These are phyloP conservation scores for Ceratobasidium papillatum DNA, from an alignment of 1,284 basidiomycete species.

Conservation along the genomic window DNA sequence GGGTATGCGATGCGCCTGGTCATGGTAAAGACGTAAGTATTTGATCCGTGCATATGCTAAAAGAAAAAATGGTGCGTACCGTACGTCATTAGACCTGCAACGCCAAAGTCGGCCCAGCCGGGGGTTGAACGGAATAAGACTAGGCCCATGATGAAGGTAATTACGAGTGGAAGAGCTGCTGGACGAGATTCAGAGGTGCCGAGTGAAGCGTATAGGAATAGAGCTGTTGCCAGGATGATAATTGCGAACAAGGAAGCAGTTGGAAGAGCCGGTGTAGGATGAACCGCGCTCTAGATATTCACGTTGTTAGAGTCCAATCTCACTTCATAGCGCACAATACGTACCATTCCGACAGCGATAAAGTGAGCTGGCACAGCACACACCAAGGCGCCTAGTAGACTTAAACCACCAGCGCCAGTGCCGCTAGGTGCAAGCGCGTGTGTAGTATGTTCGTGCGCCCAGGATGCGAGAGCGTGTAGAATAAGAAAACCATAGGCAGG, in stretches of 20 bases:
- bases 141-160: constrained; percentile 30
- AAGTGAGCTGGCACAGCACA: constrained; percentile 41
- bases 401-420: constrained; percentile 14
- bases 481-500: constrained; percentile 35
- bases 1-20: constrained; percentile 57
- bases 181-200: background rate
- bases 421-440: constrained; percentile 34
- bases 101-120: constrained; percentile 62
- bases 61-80: constrained; percentile 57
- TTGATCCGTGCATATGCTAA: constrained; percentile 45
- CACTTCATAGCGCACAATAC: background rate
- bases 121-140: constrained; percentile 63
- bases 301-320: background rate
- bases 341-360: constrained; percentile 29
- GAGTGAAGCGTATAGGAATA: constrained; percentile 21
- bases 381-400: constrained; percentile 29
- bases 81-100: constrained; percentile 64
- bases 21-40: constrained; percentile 50
- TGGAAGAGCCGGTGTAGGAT: constrained; percentile 31
- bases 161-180: constrained; percentile 17
- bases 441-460: constrained; percentile 27
- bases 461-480: constrained; percentile 36
- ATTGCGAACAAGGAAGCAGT: constrained; percentile 26
- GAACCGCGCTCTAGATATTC: constrained; percentile 12
- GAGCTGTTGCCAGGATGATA: constrained; percentile 8